These are phyloP conservation scores for Salix caprea DNA, from an alignment of 345 rosid species.

Conservation along the genomic window DNA sequence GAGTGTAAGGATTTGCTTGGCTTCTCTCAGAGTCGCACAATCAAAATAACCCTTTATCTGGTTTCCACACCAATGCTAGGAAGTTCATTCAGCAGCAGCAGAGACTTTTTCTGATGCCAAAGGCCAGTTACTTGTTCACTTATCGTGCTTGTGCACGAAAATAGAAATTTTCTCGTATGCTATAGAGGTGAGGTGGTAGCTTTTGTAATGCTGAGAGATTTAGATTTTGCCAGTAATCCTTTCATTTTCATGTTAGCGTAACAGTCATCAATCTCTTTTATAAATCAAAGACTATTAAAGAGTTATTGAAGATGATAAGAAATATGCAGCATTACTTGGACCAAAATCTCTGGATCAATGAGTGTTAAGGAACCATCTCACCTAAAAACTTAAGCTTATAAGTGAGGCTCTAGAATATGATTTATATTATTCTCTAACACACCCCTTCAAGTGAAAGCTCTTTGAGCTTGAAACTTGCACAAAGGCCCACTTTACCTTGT, in stretches of 20 bases:
- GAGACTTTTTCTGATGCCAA: conserved; percentile 12
- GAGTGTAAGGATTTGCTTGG: conserved; percentile 72
- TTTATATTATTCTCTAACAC: too few relatives aligned
- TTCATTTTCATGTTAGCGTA: background rate
- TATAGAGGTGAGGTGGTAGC: background rate
- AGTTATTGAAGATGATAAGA: background rate
- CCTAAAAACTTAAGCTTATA: too few relatives aligned
- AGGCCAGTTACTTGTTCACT: background rate
- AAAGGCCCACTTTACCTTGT: too few relatives aligned
- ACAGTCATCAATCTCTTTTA: background rate
- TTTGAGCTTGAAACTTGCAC: too few relatives aligned
- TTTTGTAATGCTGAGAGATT: background rate
- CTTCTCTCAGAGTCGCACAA: conserved; percentile 42
- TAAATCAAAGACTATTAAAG: background rate
- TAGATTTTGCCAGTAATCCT: background rate
- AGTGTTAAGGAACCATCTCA: too few relatives aligned
- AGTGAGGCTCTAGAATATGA: too few relatives aligned
- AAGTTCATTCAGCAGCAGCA: conserved; percentile 34
- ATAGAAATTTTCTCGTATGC: background rate
- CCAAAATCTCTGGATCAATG: background rate
- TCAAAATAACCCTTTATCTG: conserved; percentile 51
- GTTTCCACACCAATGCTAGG: conserved; percentile 35
- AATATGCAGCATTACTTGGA: background rate
- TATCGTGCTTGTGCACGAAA: background rate
- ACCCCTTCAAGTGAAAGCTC: too few relatives aligned